phyloP scores from a whole-genome alignment of 1,284 basidiomycete genomes.

The Trichosporon coremiiforme region DNA sequence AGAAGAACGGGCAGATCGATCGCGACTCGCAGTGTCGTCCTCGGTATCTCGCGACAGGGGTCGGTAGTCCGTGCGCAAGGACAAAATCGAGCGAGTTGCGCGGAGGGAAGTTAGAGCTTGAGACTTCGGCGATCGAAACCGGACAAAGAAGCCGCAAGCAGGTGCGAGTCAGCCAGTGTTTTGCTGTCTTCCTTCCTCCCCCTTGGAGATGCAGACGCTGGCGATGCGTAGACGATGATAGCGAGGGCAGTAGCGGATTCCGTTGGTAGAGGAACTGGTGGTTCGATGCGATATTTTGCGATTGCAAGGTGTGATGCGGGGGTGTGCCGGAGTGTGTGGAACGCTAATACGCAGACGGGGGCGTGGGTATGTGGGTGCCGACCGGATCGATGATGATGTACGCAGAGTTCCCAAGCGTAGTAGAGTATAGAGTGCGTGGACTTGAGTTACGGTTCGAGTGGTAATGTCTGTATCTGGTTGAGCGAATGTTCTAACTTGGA shows the following conservation, averaged over 20 bases:
- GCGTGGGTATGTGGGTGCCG: not conserved
- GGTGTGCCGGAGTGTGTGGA: not conserved
- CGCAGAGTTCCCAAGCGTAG: not conserved
- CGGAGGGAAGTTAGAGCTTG: not conserved
- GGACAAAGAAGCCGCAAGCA: not conserved
- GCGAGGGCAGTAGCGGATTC: not conserved
- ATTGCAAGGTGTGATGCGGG: conserved; percentile 5
- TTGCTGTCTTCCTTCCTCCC: not conserved
- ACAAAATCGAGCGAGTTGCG: not conserved
- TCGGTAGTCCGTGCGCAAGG: conserved; percentile 16
- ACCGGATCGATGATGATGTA: not conserved
- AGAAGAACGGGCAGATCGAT: not conserved
- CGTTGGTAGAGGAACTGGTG: not conserved
- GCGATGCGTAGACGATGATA: not conserved
- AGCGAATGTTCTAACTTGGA: not conserved
- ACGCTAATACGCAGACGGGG: not conserved
- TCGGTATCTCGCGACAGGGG: not conserved
- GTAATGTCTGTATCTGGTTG: not conserved
- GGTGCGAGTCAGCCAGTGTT: not conserved
- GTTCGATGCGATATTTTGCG: conserved; percentile 3
- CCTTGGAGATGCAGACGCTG: not conserved
- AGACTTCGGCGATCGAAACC: not conserved
- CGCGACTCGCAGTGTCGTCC: not conserved
- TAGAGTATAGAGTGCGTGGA: not conserved
- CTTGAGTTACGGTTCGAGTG: not conserved